phyloP scores from a whole-genome alignment of 495 filamentous ascomycete species.

The Lasiosphaeris hirsuta region DNA sequence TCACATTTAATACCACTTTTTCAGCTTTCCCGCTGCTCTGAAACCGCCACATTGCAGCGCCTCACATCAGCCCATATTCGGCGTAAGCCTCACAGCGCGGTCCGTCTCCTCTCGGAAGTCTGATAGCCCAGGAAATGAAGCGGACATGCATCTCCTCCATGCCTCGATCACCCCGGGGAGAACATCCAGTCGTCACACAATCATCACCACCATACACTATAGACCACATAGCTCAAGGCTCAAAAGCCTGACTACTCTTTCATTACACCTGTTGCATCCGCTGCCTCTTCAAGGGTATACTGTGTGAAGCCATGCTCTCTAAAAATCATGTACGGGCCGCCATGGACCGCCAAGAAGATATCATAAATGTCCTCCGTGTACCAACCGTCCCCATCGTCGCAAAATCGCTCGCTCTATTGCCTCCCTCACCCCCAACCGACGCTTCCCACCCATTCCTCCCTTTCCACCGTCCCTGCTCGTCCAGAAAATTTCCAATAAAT shows the following conservation, averaged over 20 bases:
- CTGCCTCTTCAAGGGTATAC: constrained; percentile 14
- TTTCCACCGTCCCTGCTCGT: neutral
- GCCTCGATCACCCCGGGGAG: too few species aligned
- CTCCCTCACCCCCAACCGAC: neutral
- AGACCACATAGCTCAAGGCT: neutral
- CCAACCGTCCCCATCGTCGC: neutral
- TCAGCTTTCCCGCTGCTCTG: too few species aligned
- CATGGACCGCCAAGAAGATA: constrained; percentile 1
- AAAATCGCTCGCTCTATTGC: neutral
- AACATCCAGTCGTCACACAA: neutral
- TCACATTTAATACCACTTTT: too few species aligned
- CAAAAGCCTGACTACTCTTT: constrained; percentile 1
- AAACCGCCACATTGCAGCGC: too few species aligned
- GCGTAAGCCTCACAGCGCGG: too few species aligned
- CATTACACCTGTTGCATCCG: constrained; percentile 13
- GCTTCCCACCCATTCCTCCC: neutral
- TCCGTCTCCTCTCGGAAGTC: too few species aligned
- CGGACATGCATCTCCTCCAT: too few species aligned
- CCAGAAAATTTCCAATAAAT: neutral
- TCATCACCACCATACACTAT: neutral
- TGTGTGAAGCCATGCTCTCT: constrained; percentile 13
- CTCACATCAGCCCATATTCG: too few species aligned
- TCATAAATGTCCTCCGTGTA: neutral
- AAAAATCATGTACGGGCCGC: constrained; percentile 9
- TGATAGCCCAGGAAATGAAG: too few species aligned